Conservation (phyloP, 306 rosid species). For the Quercus gilva region DNA sequence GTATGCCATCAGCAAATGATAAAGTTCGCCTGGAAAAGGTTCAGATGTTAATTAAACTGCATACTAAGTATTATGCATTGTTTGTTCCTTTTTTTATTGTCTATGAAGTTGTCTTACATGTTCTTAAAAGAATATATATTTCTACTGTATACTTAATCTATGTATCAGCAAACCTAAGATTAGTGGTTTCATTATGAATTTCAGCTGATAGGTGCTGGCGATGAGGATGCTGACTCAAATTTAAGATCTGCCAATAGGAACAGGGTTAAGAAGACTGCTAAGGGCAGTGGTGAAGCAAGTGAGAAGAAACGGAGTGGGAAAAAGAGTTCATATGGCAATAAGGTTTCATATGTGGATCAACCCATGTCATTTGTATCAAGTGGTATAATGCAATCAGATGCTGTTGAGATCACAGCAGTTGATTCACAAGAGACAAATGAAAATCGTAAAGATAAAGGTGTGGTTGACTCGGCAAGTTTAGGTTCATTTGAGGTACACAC, state of each 20-base stretch:
- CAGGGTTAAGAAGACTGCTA: slow-evolving; percentile 41
- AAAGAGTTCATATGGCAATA: slow-evolving; percentile 23
- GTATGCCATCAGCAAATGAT: slow-evolving; percentile 77
- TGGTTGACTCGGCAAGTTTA: slow-evolving; percentile 35
- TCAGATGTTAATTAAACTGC: slow-evolving; percentile 10
- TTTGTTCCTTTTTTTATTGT: not conserved
- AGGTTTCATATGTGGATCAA: slow-evolving; percentile 44
- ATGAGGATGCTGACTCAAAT: slow-evolving; percentile 55
- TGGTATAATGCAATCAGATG: slow-evolving; percentile 55
- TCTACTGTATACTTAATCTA: not conserved
- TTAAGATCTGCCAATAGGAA: slow-evolving; percentile 39
- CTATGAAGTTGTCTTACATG: too few relatives aligned
- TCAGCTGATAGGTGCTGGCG: slow-evolving; percentile 68
- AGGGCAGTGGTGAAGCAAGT: slow-evolving; percentile 41
- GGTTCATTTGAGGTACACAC: slow-evolving; percentile 85
- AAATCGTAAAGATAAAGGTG: slow-evolving; percentile 23
- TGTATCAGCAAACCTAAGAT: not conserved
- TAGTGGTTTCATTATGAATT: slow-evolving; percentile 7
- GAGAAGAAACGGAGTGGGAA: slow-evolving; percentile 49
- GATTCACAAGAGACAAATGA: slow-evolving; percentile 39
- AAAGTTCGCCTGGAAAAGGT: slow-evolving; percentile 79
- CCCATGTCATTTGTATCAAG: slow-evolving; percentile 81
- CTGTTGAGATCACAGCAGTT: slow-evolving; percentile 27
- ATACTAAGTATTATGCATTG: slow-evolving; percentile 15
- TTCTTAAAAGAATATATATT: not conserved